Conservation (phyloP, 129 eudicot species). For the Rutidosis leptorrhynchoides region DNA sequence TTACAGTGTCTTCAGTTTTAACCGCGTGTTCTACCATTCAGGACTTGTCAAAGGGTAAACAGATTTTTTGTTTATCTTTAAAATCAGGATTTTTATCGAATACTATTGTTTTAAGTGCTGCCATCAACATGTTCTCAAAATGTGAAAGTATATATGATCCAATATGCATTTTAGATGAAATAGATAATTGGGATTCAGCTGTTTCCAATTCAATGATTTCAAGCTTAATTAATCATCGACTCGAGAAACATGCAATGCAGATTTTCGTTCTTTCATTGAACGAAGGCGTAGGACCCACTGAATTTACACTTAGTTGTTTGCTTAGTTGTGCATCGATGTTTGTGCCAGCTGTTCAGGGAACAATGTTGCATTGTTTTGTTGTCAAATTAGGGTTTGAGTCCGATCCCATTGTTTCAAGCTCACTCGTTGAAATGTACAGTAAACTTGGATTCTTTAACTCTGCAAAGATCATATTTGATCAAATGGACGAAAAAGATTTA, state of each 20-base stretch:
- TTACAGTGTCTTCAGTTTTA: conserved; percentile 48
- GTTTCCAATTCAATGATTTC: conserved; percentile 78
- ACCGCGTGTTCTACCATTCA: conserved; percentile 51
- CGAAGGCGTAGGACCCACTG: conserved; percentile 50
- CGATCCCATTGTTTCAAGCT: conserved; percentile 54
- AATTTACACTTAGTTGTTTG: conserved; percentile 62
- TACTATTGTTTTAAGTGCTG: conserved; percentile 67
- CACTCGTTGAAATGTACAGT: conserved; percentile 75
- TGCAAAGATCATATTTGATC: conserved; percentile 44
- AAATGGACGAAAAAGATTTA: conserved; percentile 49
- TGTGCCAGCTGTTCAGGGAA: conserved; percentile 49
- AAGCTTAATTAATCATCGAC: conserved; percentile 40
- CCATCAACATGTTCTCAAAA: conserved; percentile 76
- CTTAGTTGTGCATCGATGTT: conserved; percentile 41
- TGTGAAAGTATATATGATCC: conserved; percentile 62
- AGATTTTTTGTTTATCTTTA: conserved; percentile 42
- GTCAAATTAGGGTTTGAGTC: conserved; percentile 55
- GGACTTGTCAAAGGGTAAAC: conserved; percentile 55
- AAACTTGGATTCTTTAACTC: conserved; percentile 48
- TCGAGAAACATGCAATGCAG: conserved; percentile 54
- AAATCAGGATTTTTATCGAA: conserved; percentile 60
- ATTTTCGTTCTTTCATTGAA: conserved; percentile 39
- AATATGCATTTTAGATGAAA: conserved; percentile 41
- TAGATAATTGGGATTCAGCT: conserved; percentile 51
- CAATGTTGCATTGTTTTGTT: conserved; percentile 61